Percentiles rank a stretch among this genome's conserved stretches.
phyloP scores from a whole-genome alignment of 2,329 filamentous ascomycete species.

The Myriosclerotinia curreyana region DNA sequence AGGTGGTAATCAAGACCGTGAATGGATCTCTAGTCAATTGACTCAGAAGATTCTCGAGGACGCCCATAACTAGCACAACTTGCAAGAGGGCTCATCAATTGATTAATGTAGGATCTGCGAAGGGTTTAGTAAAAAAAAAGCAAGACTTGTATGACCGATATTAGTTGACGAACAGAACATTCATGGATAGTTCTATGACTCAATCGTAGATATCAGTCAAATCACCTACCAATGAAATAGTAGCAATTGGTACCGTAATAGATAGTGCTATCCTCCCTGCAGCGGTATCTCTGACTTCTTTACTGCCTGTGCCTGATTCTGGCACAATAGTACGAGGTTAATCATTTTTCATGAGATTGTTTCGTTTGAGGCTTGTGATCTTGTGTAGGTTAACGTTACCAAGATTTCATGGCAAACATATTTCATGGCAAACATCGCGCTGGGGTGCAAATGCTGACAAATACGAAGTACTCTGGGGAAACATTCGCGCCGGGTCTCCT shows the following conservation, averaged over 20 bases:
- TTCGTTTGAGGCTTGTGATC: too few relatives aligned
- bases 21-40: constrained; percentile 21
- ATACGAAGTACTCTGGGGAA: background rate
- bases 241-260: background rate
- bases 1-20: constrained; percentile 18
- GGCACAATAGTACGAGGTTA: too few relatives aligned
- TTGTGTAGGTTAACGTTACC: background rate
- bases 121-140: background rate
- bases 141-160: background rate
- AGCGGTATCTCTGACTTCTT: too few relatives aligned
- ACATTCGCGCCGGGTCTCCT: too few relatives aligned
- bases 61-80: constrained; percentile 14
- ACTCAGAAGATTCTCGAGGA: constrained; percentile 22
- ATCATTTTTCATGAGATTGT: too few relatives aligned
- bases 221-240: background rate
- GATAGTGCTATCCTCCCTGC: background rate
- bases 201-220: background rate
- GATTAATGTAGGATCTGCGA: background rate
- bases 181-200: constrained; percentile 4
- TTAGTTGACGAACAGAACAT: background rate
- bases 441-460: background rate
- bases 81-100: background rate
- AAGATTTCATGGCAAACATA: background rate
- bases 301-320: too few relatives aligned
- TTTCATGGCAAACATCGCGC: too few relatives aligned